phyloP scores from a whole-genome alignment of 208 protist species.

The Trypanosoma melophagium region DNA sequence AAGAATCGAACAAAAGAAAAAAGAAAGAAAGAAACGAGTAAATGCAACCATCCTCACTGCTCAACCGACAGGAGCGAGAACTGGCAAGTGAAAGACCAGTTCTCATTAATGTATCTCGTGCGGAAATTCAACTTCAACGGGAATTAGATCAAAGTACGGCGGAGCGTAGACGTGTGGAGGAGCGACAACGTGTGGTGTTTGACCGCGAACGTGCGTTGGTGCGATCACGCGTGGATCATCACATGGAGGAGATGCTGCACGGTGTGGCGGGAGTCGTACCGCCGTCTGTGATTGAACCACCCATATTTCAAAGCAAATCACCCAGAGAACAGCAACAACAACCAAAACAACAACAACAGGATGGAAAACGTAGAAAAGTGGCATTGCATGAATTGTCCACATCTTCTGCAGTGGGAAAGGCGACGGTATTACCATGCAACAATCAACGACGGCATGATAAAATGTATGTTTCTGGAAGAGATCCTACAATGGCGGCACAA shows the following conservation, averaged over 20 bases:
- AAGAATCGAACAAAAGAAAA: background rate
- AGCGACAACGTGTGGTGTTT: background rate
- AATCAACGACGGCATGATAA: no score
- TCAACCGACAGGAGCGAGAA: slow-evolving; percentile 31
- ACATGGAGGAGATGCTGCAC: slow-evolving; percentile 12
- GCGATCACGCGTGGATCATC: slow-evolving; percentile 12
- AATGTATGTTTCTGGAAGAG: no score
- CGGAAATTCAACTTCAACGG: slow-evolving; percentile 31
- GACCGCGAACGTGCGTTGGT: slow-evolving; percentile 11
- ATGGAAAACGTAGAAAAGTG: background rate
- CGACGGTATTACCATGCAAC: no score
- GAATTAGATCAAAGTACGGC: slow-evolving; percentile 26
- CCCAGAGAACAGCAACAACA: no score
- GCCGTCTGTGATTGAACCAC: slow-evolving; percentile 17
- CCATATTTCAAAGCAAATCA: background rate
- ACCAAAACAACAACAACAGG: background rate
- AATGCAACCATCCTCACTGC: slow-evolving; percentile 6
- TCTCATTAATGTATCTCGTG: slow-evolving; percentile 37
- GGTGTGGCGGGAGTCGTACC: slow-evolving; percentile 10
- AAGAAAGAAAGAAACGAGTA: background rate
- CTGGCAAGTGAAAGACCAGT: slow-evolving; percentile 42
- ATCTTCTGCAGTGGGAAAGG: background rate
- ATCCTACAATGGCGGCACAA: background rate
- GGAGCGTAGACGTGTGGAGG: background rate
- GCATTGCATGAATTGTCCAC: background rate